Evolutionary conservation across 108 stramenopile species (phyloP).

Genomic region (Epithemia pelagica): DNA sequence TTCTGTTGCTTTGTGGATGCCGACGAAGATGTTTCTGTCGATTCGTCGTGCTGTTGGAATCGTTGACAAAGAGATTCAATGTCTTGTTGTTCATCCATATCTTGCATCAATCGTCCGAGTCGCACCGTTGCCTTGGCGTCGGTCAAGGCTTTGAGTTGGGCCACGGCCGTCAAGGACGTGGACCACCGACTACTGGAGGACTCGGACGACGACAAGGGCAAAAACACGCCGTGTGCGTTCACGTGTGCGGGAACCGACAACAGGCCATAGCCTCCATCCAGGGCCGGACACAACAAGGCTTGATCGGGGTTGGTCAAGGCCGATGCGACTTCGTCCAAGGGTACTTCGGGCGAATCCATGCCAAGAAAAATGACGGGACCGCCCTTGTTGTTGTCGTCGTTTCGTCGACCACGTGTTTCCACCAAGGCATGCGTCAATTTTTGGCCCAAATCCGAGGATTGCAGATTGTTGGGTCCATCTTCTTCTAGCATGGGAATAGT

Average conservation of each 20-base stretch:
- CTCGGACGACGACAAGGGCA: slow-evolving; percentile 10
- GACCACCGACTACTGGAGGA: slow-evolving; percentile 40
- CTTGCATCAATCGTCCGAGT: slow-evolving; percentile 62
- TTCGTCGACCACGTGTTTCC: slow-evolving; percentile 22
- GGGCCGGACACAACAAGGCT: slow-evolving; percentile 68
- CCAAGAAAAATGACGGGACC: slow-evolving; percentile 69
- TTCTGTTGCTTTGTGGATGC: neutral
- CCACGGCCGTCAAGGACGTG: slow-evolving; percentile 59
- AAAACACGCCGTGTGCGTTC: slow-evolving; percentile 37
- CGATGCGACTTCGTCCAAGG: slow-evolving; percentile 55
- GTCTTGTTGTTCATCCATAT: slow-evolving; percentile 77
- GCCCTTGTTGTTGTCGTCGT: slow-evolving; percentile 4
- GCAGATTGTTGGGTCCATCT: slow-evolving; percentile 12
- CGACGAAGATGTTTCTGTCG: neutral
- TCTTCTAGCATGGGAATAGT: neutral
- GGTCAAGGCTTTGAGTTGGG: slow-evolving; percentile 75
- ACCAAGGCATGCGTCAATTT: slow-evolving; percentile 56
- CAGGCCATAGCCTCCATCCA: slow-evolving; percentile 85
- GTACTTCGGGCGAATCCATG: slow-evolving; percentile 80
- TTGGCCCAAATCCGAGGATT: slow-evolving; percentile 52
- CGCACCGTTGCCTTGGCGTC: slow-evolving; percentile 46
- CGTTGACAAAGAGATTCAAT: slow-evolving; percentile 36
- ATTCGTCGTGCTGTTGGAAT: slow-evolving; percentile 9
- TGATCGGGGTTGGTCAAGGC: slow-evolving; percentile 28
- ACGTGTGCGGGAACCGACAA: slow-evolving; percentile 58